Evolutionary conservation across 805 yeast species (phyloP), one percentile per base, ranked within the genome.

Genomic region (Cyberlindnera lachancei): DNA sequence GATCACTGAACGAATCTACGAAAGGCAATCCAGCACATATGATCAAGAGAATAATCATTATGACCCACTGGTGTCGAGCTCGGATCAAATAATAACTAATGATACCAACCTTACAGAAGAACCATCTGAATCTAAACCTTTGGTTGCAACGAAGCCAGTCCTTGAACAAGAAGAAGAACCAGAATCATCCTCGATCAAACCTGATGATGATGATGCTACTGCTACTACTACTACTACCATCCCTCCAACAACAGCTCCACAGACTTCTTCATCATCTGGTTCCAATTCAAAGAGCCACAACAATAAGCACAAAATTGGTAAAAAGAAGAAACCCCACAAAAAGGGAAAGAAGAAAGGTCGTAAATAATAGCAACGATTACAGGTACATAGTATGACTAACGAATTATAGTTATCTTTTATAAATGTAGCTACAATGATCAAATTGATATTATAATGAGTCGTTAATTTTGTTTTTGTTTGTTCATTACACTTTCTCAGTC

Each of bases 11-110:
- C 23, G 42, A 18, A 17, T 55, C 6, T 50, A 61, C 31, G 64
- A 61, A 40, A 52, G 58, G 26, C 43, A 41, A 10, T 57, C 63
- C 4, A 58, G 63, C 2, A 36, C 40, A 1, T 59, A 40, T 42
- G 64, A 59, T 31, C 43, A 48, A 19, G 45, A 47, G 21, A 46
- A 59, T 26, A 55, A 57, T 31, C 22, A 35, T n/a, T 45, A 43
- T 15, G 46, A 42, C 27, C 35, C 31, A 18, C 11, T 15, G 12
- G 23, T 12, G 14, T n/a, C 21, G 6, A 6, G 17, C 14, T 16
- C 22, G 4, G 26, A 13, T 7, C 15, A 14, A 15, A 20, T 10
- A 10, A 15, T 13, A 3, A 23, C 18, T 14, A 25, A 12, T 9
- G 23, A 27, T n/a, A 12, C 38, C 17, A 18, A 13, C 8, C n/a